Conservation (phyloP, 352 stramenopile genomes). For the Pythium graminicola region DNA sequence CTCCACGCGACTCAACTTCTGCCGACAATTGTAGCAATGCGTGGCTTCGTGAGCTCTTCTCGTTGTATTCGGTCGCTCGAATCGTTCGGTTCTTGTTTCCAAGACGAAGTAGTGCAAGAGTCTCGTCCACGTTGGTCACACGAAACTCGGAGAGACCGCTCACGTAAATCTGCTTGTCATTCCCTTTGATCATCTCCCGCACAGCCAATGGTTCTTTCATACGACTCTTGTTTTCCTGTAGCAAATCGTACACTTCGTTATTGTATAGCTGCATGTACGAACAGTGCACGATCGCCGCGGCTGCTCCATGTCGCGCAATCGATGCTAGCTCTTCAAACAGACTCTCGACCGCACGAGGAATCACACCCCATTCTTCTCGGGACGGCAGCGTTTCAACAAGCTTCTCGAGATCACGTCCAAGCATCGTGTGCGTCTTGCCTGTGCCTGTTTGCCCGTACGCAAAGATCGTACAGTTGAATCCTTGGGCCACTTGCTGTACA, state of each 20-base stretch:
- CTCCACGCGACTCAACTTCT: slow-evolving; percentile 67
- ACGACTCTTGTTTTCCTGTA: slow-evolving; percentile 52
- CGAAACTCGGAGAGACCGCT: slow-evolving; percentile 88
- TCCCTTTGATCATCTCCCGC: slow-evolving; percentile 69
- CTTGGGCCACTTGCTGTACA: slow-evolving; percentile 74
- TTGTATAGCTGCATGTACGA: slow-evolving; percentile 93
- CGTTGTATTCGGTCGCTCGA: slow-evolving; percentile 82
- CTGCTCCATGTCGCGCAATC: slow-evolving; percentile 41
- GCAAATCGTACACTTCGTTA: slow-evolving; percentile 72
- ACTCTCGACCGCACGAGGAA: slow-evolving; percentile 76
- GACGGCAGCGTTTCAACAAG: slow-evolving; percentile 20
- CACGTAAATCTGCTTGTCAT: slow-evolving; percentile 83
- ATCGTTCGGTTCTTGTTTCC: slow-evolving; percentile 86
- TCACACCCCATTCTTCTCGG: slow-evolving; percentile 55
- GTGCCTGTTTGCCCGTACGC: slow-evolving; percentile 88
- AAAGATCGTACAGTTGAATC: slow-evolving; percentile 90
- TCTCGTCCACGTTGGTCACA: slow-evolving; percentile 72
- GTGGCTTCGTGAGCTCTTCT: slow-evolving; percentile 83
- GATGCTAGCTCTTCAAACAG: slow-evolving; percentile 72
- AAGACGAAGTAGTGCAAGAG: slow-evolving; percentile 60
- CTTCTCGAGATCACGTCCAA: slow-evolving; percentile 61
- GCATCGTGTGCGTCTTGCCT: slow-evolving; percentile 89
- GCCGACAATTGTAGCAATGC: slow-evolving; percentile 77
- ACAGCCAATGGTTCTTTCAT: slow-evolving; percentile 49
- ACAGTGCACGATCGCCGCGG: slow-evolving; percentile 64